Conservation (phyloP, 1,139 yeast species). For the Lodderomyces oxycetoniae region DNA sequence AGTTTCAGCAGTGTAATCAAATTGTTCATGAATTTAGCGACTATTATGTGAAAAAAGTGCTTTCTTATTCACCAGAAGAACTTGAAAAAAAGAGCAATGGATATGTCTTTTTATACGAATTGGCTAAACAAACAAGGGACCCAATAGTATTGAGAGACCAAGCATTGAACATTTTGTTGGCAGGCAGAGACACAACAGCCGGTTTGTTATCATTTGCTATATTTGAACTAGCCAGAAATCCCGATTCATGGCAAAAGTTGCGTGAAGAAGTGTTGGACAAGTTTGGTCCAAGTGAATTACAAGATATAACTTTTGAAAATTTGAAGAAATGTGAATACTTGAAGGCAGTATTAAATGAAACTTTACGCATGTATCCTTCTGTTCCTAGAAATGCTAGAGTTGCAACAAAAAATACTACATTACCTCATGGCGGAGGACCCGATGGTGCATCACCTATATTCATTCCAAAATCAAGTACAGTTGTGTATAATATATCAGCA, state of each 20-base stretch:
- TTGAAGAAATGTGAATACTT: constrained; percentile 44
- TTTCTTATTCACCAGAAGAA: constrained; percentile 22
- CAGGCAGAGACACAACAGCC: constrained; percentile 48
- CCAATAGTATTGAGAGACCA: constrained; percentile 41
- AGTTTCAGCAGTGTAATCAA: constrained; percentile 19
- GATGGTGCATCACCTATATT: constrained; percentile 39
- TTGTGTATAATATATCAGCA: constrained; percentile 34
- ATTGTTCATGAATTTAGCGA: constrained; percentile 28
- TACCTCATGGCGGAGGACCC: constrained; percentile 52
- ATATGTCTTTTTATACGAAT: constrained; percentile 41
- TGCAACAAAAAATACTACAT: constrained; percentile 40
- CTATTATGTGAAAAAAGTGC: constrained; percentile 27
- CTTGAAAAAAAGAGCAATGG: constrained; percentile 24
- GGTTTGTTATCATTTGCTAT: constrained; percentile 43
- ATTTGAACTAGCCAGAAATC: constrained; percentile 40
- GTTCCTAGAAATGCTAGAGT: constrained; percentile 46
- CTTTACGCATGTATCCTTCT: constrained; percentile 47
- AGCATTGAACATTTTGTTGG: constrained; percentile 40
- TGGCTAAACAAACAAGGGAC: constrained; percentile 42
- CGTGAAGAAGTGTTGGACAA: constrained; percentile 27
- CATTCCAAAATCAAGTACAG: constrained; percentile 36
- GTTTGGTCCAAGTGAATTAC: constrained; percentile 21
- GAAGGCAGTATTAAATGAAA: constrained; percentile 44
- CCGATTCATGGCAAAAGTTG: constrained; percentile 31
- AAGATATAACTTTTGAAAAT: constrained; percentile 32